Conservation (phyloP, 306 rosid genomes). For the Argentina anserina region DNA sequence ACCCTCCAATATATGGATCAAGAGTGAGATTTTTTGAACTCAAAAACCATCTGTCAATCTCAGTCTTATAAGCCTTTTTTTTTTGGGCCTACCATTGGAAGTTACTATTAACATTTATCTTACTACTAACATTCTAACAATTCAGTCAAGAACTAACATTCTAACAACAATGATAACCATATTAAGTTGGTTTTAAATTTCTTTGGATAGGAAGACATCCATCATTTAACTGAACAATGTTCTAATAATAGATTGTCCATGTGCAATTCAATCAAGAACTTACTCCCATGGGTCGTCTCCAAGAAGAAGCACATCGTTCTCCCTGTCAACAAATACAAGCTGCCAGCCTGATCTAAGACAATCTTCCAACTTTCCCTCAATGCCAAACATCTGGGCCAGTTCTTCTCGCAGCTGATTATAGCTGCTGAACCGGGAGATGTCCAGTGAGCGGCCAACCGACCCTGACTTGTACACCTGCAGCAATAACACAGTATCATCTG, state of each 20-base stretch:
- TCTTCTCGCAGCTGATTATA: slow-evolving; percentile 88
- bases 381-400: slow-evolving; percentile 85
- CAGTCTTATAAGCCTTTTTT: not conserved
- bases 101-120: not conserved
- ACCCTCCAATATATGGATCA: not conserved
- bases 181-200: not conserved
- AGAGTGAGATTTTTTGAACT: not conserved
- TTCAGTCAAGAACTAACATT: too few relatives aligned
- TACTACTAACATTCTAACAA: not conserved
- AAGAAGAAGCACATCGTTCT: slow-evolving; percentile 94
- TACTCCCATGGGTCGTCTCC: slow-evolving; percentile 98
- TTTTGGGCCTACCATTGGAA: not conserved
- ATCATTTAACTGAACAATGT: not conserved
- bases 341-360: slow-evolving; percentile 99
- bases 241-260: not conserved
- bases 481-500: slow-evolving; percentile 26
- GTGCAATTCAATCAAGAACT: slow-evolving; percentile 33
- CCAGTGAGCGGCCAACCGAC: slow-evolving; percentile 85
- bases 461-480: slow-evolving; percentile 78
- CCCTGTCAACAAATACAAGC: slow-evolving; percentile 99
- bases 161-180: not conserved
- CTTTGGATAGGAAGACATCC: not conserved
- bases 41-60: not conserved
- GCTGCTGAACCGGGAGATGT: slow-evolving; percentile 91
- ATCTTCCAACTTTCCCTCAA: slow-evolving; percentile 86